These are phyloP conservation scores for Monosporozyma unispora DNA, from an alignment of 805 yeast species.

Conservation along the genomic window DNA sequence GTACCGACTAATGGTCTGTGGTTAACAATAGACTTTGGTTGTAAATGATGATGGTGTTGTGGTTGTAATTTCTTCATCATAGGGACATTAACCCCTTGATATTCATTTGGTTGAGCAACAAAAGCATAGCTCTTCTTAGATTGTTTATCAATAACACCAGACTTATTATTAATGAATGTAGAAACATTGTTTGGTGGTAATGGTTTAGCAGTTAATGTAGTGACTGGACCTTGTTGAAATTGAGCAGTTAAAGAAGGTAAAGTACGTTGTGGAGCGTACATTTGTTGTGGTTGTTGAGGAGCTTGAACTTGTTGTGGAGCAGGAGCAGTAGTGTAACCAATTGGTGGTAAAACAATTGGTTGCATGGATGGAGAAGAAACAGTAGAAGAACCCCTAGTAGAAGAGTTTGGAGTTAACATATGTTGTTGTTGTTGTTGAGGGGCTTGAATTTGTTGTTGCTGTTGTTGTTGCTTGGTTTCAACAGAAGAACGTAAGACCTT, in stretches of 20 bases:
- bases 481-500: background rate
- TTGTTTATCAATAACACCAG: background rate
- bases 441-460: background rate
- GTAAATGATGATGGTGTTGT: background rate
- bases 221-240: background rate
- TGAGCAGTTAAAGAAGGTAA: background rate
- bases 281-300: background rate
- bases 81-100: constrained; percentile 28
- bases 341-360: background rate
- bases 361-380: background rate
- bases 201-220: background rate
- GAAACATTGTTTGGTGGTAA: background rate
- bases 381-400: background rate
- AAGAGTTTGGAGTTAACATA: background rate
- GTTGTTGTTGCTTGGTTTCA: background rate
- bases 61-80: background rate
- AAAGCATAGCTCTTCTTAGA: constrained; percentile 48
- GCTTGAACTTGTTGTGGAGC: background rate
- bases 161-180: background rate
- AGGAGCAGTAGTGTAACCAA: background rate
- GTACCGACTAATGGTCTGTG: background rate
- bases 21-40: background rate
- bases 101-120: constrained; percentile 77
- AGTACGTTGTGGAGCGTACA: background rate
- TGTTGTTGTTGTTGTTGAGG: background rate